Conservation (phyloP, 1,139 yeast genomes). For the Geotrichum phurueaensis region DNA sequence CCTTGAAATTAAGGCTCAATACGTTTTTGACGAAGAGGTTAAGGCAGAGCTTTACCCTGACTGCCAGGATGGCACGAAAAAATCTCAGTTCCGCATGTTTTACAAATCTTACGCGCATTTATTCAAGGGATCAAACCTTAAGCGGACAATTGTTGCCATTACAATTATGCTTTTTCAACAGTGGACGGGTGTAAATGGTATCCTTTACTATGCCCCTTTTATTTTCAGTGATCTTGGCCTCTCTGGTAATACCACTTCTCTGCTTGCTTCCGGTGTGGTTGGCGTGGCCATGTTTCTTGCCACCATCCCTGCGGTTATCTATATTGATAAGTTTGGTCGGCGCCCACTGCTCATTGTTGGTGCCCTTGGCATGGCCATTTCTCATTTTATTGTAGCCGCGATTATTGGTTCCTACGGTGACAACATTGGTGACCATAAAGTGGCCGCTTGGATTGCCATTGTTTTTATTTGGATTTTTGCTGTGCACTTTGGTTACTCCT, state of each 20-base stretch:
- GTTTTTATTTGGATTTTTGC: conserved; percentile 67
- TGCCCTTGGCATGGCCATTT: conserved; percentile 43
- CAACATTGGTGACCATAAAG: conserved; percentile 17
- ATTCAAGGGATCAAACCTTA: conserved; percentile 40
- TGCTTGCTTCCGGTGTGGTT: conserved; percentile 39
- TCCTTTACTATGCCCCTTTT: conserved; percentile 62
- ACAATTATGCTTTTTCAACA: conserved; percentile 57
- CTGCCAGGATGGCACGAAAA: conserved; percentile 24
- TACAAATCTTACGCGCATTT: conserved; percentile 38
- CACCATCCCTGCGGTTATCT: conserved; percentile 42
- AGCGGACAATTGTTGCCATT: conserved; percentile 43
- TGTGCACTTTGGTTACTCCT: conserved; percentile 67
- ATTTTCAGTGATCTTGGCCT: conserved; percentile 49
- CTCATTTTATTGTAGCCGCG: conserved; percentile 34
- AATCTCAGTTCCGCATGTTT: conserved; percentile 31
- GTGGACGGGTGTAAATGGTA: conserved; percentile 65
- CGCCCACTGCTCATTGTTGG: conserved; percentile 48
- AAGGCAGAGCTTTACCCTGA: conserved; percentile 36
- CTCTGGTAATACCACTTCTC: conserved; percentile 44
- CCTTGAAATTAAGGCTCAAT: conserved; percentile 43
- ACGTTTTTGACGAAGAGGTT: conserved; percentile 39
- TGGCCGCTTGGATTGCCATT: conserved; percentile 51
- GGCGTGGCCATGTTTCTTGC: conserved; percentile 30
- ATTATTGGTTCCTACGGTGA: conserved; percentile 30
- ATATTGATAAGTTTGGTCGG: conserved; percentile 50